Conservation (phyloP, 768 basidiomycete genomes). For the Pleurotus citrinopileatus region DNA sequence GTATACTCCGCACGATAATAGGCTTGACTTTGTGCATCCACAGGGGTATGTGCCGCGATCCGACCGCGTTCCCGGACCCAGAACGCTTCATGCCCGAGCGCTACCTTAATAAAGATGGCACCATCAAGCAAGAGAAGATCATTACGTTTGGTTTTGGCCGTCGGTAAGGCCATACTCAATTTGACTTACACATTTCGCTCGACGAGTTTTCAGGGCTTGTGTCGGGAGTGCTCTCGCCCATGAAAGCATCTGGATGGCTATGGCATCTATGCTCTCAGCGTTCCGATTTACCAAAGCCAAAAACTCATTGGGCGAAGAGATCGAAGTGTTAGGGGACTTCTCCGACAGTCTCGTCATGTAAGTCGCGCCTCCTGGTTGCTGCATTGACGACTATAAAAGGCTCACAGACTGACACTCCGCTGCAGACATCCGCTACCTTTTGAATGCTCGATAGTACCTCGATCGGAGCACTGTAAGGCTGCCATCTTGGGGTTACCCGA, state of each 20-base stretch:
- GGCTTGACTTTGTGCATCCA: not conserved
- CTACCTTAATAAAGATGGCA: conserved; percentile 24
- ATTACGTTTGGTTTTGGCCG: conserved; percentile 23
- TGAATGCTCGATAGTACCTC: not conserved
- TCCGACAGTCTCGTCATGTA: not conserved
- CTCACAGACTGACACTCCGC: too few species aligned
- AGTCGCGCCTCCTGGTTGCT: not conserved
- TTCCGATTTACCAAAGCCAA: not conserved
- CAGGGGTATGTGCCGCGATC: conserved; percentile 38
- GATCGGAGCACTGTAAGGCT: not conserved
- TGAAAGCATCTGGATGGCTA: not conserved
- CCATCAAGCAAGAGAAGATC: conserved; percentile 10
- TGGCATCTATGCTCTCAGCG: not conserved
- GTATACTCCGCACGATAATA: not conserved
- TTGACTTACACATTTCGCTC: not conserved
- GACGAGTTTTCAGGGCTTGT: not conserved
- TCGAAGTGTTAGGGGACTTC: not conserved
- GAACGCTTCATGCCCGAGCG: conserved; percentile 39
- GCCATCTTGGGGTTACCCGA: not conserved
- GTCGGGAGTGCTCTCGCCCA: not conserved
- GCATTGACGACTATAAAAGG: too few species aligned
- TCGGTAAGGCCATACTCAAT: conserved; percentile 13
- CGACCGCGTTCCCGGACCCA: conserved; percentile 34
- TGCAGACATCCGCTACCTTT: not conserved
- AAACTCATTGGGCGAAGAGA: not conserved